phyloP scores from a whole-genome alignment of 169 alveolate genomes.

The Plasmodium adleri region DNA sequence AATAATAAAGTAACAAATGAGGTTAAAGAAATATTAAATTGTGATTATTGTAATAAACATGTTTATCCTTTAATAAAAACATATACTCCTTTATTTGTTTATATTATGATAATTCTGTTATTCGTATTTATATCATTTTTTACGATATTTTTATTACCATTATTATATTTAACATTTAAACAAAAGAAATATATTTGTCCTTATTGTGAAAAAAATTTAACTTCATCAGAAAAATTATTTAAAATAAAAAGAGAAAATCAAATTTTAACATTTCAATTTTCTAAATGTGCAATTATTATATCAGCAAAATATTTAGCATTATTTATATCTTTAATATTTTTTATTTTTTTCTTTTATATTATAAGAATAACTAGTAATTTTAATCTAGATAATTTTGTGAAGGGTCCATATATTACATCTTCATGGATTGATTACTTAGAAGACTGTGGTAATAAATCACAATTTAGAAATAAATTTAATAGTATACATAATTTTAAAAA shows the following conservation, averaged over 20 bases:
- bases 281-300: constrained; percentile 57
- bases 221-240: constrained; percentile 29
- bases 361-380: constrained; percentile 43
- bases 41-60: constrained; percentile 43
- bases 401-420: constrained; percentile 43
- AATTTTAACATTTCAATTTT: constrained; percentile 53
- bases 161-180: constrained; percentile 47
- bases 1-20: neutral
- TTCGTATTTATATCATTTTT: constrained; percentile 38
- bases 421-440: constrained; percentile 60
- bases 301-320: constrained; percentile 65
- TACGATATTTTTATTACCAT: constrained; percentile 51
- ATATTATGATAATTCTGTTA: constrained; percentile 21
- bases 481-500: constrained; percentile 44
- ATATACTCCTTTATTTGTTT: constrained; percentile 46
- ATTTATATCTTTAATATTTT: constrained; percentile 37
- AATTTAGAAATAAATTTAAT: constrained; percentile 49
- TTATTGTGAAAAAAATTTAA: constrained; percentile 13
- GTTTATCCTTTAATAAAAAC: constrained; percentile 23
- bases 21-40: constrained; percentile 43
- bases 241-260: constrained; percentile 52
- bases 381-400: constrained; percentile 35
- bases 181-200: constrained; percentile 55
- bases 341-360: constrained; percentile 58
- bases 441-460: constrained; percentile 64